These are phyloP conservation scores for Hypoxylon intermedium DNA, from an alignment of 495 filamentous ascomycete genomes.

Conservation along the genomic window DNA sequence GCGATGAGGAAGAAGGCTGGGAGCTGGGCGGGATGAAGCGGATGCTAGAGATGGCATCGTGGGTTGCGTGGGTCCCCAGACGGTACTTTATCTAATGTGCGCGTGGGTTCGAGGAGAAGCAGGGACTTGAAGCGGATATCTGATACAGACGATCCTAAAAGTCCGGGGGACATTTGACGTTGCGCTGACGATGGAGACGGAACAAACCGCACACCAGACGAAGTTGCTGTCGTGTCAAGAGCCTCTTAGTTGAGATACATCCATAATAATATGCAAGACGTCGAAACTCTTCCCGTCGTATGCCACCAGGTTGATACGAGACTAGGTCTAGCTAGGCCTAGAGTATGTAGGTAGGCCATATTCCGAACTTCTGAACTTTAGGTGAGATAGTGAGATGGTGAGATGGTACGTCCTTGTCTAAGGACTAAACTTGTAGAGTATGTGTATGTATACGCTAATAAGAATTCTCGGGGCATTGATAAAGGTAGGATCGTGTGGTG, in stretches of 20 bases:
- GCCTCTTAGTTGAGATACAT: slow-evolving; percentile 3
- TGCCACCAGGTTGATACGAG: slow-evolving; percentile 7
- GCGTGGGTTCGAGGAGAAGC: slow-evolving; percentile 9
- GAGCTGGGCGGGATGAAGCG: slow-evolving; percentile 11
- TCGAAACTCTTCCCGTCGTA: slow-evolving; percentile 3
- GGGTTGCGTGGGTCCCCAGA: slow-evolving; percentile 25
- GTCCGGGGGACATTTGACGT: slow-evolving; percentile 31
- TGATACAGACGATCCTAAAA: slow-evolving; percentile 37
- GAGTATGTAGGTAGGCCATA: too few relatives aligned
- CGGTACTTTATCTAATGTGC: slow-evolving; percentile 24
- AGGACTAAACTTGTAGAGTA: too few relatives aligned
- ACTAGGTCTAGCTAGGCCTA: slow-evolving; percentile 22
- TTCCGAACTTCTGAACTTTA: too few relatives aligned
- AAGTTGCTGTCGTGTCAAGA: slow-evolving; percentile 4
- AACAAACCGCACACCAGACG: slow-evolving; percentile 15
- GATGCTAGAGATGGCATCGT: slow-evolving; percentile 20
- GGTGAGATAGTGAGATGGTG: too few relatives aligned
- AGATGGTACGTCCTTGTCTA: too few relatives aligned
- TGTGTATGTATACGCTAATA: not conserved
- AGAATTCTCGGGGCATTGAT: not conserved
- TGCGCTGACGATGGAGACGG: slow-evolving; percentile 15
- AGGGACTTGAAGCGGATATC: slow-evolving; percentile 33
- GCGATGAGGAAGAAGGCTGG: not conserved
- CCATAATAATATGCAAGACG: not conserved
- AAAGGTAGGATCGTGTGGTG: too few relatives aligned